Evolutionary conservation across 371 early-diverging fungal genomes (phyloP).

Genomic region (Mucor irregularis): DNA sequence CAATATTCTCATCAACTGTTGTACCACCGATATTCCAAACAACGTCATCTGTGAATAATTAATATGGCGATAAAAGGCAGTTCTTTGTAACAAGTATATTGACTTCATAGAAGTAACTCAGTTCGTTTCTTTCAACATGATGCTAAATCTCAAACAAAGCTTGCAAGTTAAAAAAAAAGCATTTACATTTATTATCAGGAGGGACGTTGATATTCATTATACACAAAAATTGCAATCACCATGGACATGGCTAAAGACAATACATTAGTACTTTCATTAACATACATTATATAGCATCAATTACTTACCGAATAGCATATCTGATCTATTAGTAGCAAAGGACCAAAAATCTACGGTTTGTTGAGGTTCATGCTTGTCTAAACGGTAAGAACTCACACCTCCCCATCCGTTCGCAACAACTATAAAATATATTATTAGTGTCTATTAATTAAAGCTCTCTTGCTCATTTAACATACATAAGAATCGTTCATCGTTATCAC

Average conservation of each 20-base stretch:
- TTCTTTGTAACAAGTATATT: too few species aligned
- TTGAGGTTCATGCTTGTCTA: constrained; percentile 26
- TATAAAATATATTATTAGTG: constrained; percentile 1
- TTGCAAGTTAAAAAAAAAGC: too few species aligned
- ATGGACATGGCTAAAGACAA: constrained; percentile 24
- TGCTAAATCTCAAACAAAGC: too few species aligned
- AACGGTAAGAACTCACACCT: constrained; percentile 23
- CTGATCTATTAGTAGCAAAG: constrained; percentile 33
- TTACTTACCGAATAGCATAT: constrained; percentile 35
- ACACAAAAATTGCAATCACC: constrained; percentile 31
- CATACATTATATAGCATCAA: not conserved
- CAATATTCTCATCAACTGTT: too few species aligned
- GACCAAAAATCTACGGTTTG: constrained; percentile 23
- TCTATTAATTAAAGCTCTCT: not conserved
- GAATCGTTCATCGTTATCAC: not conserved
- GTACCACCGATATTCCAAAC: too few species aligned
- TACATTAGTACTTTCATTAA: not conserved
- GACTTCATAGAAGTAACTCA: too few species aligned
- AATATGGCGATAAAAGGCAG: too few species aligned
- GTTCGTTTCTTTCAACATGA: too few species aligned
- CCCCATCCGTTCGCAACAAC: constrained; percentile 32
- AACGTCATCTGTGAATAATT: too few species aligned
- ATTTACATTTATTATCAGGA: not conserved
- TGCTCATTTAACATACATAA: not conserved
- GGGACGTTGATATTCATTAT: constrained; percentile 26